Evolutionary conservation across 257 asterid species (phyloP), one percentile per base, ranked within the genome.

Genomic region (Nicotiana sylvestris): DNA sequence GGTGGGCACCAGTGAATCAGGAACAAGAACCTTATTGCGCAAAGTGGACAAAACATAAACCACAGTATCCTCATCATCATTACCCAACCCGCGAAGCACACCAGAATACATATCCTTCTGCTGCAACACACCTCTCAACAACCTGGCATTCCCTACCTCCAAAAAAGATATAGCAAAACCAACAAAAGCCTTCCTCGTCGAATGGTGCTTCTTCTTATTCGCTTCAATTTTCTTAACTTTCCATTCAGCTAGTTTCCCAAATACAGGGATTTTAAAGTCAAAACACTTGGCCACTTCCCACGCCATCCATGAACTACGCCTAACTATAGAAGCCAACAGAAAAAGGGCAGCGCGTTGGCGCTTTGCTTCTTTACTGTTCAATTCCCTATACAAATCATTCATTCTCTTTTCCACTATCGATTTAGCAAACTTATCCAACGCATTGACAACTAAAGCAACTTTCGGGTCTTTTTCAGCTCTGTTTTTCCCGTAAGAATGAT

Each of bases 71-170:
- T 92, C 98, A 25, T 91, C 98, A 84, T 95, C 99, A 80, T 86
- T 87, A 81, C 94, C 99, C 79, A 95, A 82, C 39, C 98, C 98
- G 66, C 97, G 89, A 87, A 95, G 87, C 60, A 94, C 97, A 62
- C 98, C 98, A 0, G 94, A 94, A 85, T 92, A 95, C 98, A 96
- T 92, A 85, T 89, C 97, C 91, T 84, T 96, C 87, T 92, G 90
- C 58, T 94, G 97, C 92, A 96, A 88, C 83, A 96, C 84, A n/a
- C 91, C 96, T 84, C 97, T 91, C 90, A 94, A 85, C 81, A 96
- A 82, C 87, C 97, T 85, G 1, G 98, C 96, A 83, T 86, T 87
- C 68, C 97, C 99, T 9, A 89, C 90, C 87, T 94, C 98, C 88
- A 94, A 66, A 85, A 95, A 94, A 8, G 98, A 88, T 95, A 90